A percentile compares a stretch with the other conserved stretches of the same genome.
Conservation (phyloP, 2,329 filamentous ascomycete genomes). For the Aspergillus sp. region DNA sequence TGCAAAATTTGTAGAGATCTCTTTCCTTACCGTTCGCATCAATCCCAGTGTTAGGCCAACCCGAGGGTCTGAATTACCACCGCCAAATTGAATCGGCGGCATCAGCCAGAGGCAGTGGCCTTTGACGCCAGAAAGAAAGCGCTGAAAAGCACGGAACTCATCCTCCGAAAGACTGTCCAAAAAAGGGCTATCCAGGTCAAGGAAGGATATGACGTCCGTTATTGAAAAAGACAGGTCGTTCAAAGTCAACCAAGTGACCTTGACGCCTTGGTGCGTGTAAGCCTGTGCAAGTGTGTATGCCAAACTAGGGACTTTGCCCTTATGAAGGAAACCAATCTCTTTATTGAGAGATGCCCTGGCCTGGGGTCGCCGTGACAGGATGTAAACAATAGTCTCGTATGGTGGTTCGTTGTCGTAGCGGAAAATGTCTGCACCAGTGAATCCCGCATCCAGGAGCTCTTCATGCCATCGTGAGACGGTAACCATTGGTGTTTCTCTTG, state of each 20-base stretch:
- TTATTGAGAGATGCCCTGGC: background rate
- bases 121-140: background rate
- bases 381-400: too few species aligned
- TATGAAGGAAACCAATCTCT: background rate
- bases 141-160: slow-evolving; percentile 4
- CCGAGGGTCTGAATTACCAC: too few species aligned
- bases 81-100: slow-evolving; percentile 4
- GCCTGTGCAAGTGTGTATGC: background rate
- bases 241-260: slow-evolving; percentile 9
- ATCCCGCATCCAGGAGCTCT: slow-evolving; percentile 22
- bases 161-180: slow-evolving; percentile 10
- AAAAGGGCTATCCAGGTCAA: slow-evolving; percentile 17
- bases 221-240: background rate
- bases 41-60: too few species aligned
- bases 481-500: slow-evolving; percentile 23
- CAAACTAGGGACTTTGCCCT: background rate
- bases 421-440: slow-evolving; percentile 18
- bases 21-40: too few species aligned
- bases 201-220: slow-evolving; percentile 13
- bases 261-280: background rate
- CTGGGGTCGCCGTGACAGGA: too few species aligned
- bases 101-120: slow-evolving; percentile 14
- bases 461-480: slow-evolving; percentile 18
- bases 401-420: slow-evolving; percentile 8
- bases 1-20: too few species aligned